Base-by-base conservation (phyloP, 352 stramenopile species). In the Thraustochytrium aureum region DNA sequence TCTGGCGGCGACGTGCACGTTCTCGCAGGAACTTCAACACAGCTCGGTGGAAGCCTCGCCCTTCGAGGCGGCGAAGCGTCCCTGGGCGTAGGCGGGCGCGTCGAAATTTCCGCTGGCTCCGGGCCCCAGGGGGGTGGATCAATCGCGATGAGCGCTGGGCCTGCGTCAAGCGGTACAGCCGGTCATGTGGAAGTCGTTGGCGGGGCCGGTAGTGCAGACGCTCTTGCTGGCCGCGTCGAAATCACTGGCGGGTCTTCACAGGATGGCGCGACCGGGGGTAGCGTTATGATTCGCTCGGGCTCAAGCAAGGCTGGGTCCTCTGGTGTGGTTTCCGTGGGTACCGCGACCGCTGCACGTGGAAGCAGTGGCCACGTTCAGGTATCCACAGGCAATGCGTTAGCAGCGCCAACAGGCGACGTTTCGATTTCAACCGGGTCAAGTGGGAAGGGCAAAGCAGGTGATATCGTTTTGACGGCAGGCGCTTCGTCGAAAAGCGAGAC, bases 1-100 rank as follows among this genome's bases (percentile, higher is more conserved):
- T 62, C 66, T 26, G 41, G 45, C 37, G 66, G 66, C 1, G 3
- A 42, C 10, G n/a, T 75, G 33, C 32, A n/a, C 66, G 26, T 75
- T 4, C 52, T 74, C 0, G n/a, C 66, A 4, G 66, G 66, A 32
- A 41, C 1, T 2, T 38, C 66, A 6, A 45, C 17, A 6, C 14
- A 42, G n/a, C 65, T 45, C 17, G 54, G 66, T 56, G 47, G 47
- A 56, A 26, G 26, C 17, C 17, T 56, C 17, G 17, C 26, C 26
- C 17, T 56, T 56, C 17, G 47, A 56, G 17, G 17, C 26, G 47
- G 17, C 17, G 47, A 17, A 56, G 17, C 47, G 26, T 56, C 47
- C 17, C 17, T 26, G 47, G 17, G 26, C 17, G 26, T 26, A 56
- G 47, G 47, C 26, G 47, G 26, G 17, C 47, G 17, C 47, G 17